A percentile compares a stretch with the other conserved stretches of the same genome.
These are phyloP conservation scores for Artemisia argyi DNA, from an alignment of 129 eudicot species.

Conservation along the genomic window DNA sequence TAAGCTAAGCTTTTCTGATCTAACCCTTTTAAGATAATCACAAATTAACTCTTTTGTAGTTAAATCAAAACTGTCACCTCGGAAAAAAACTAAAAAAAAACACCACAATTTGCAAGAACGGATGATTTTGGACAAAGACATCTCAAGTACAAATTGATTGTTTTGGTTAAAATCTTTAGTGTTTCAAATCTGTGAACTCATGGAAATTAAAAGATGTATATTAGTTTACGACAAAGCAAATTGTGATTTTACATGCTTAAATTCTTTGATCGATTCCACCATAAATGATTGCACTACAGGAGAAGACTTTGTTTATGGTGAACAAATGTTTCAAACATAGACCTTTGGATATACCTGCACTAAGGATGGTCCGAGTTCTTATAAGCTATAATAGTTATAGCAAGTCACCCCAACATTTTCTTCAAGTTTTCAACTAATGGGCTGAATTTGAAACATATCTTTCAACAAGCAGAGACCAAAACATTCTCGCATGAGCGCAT, in stretches of 20 bases:
- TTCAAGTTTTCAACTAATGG: too few relatives aligned
- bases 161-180: too few relatives aligned
- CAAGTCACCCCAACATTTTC: neutral
- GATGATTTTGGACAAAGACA: too few relatives aligned
- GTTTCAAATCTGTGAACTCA: too few relatives aligned
- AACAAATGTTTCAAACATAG: neutral
- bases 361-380: neutral
- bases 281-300: neutral
- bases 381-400: neutral
- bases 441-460: too few relatives aligned
- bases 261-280: neutral
- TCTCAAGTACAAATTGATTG: too few relatives aligned
- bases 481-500: too few relatives aligned
- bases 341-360: neutral
- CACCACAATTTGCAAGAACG: too few relatives aligned
- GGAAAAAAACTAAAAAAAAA: too few relatives aligned
- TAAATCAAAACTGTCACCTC: neutral
- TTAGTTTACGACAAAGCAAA: too few relatives aligned
- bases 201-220: too few relatives aligned
- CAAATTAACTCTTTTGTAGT: neutral
- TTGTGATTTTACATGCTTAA: neutral
- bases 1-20: neutral
- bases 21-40: neutral
- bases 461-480: too few relatives aligned
- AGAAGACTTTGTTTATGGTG: neutral